Evolutionary conservation across 805 yeast genomes (phyloP).

Genomic region (Teunomyces gatunensis): DNA sequence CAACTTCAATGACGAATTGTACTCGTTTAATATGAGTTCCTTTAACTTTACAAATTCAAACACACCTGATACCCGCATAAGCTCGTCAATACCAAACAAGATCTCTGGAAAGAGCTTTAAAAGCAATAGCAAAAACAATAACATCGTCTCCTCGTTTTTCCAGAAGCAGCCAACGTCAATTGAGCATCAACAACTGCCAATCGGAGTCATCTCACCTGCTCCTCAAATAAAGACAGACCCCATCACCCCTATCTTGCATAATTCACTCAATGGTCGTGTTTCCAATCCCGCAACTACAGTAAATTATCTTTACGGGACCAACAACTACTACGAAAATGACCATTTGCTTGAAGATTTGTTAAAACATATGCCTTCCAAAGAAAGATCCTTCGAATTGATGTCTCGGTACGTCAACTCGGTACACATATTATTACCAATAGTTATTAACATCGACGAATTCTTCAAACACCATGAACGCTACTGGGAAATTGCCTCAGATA

Average conservation of each 20-base stretch:
- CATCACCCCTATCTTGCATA: slow-evolving; percentile 21
- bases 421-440: slow-evolving; percentile 53
- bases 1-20: slow-evolving; percentile 23
- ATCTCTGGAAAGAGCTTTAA: too few relatives aligned
- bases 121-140: not conserved
- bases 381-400: slow-evolving; percentile 45
- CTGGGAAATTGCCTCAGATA: slow-evolving; percentile 36
- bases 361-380: slow-evolving; percentile 45
- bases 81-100: not conserved
- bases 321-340: slow-evolving; percentile 35
- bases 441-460: slow-evolving; percentile 46
- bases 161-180: slow-evolving; percentile 14
- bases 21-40: slow-evolving; percentile 33
- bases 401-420: slow-evolving; percentile 51
- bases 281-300: slow-evolving; percentile 34
- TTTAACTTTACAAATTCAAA: slow-evolving; percentile 27
- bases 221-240: slow-evolving; percentile 10
- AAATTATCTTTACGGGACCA: slow-evolving; percentile 39
- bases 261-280: slow-evolving; percentile 27
- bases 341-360: slow-evolving; percentile 35
- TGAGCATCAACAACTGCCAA: not conserved
- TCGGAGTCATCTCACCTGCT: not conserved
- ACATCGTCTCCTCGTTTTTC: slow-evolving; percentile 12
- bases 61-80: not conserved
- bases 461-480: slow-evolving; percentile 45